Evolutionary conservation across 306 rosid species (phyloP), one percentile per base, ranked within the genome.

Genomic region (Biancaea sappan): DNA sequence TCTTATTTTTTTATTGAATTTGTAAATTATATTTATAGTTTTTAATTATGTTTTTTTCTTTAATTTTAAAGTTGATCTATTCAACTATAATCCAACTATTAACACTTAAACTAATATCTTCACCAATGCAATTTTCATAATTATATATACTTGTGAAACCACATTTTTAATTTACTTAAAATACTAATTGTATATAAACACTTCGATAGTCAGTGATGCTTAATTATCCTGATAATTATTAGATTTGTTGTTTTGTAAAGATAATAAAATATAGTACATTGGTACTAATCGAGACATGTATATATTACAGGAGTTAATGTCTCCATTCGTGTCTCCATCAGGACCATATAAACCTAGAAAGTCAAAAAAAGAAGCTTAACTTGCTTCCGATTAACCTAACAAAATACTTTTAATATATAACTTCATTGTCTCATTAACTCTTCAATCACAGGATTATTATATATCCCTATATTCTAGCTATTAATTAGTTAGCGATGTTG

Each of bases 311-410:
- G 84, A 48, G 76, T 31, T 32, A 9, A 47, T 81, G 91, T 83
- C 85, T 51, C 87, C 1, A 31, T 3, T 29, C 8, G 8, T 38
- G 69, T 63, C 50, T 21, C 50, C 86, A 25, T 37, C 10, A 73
- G 67, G 34, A 81, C 76, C 80, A 75, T 75, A 76, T 83, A 84
- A 81, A 68, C 64, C 38, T 37, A 31, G 61, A 86, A 89, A 86
- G 93, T 91, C 89, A 84, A 82, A 79, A 88, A 80, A 82, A 63
- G 74, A 80, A 77, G 77, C 68, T 44, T 48, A 32, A 48, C 8
- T 24, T 87, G 98, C 80, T 85, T 80, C 92, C 88, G 64, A 53
- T 79, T 77, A 85, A 82, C 81, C 87, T 72, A 85, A 85, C 93
- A 91, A 64, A 47, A 63, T 32, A 21, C 18, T 38, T 69, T 85